A percentile compares a stretch with the other conserved stretches of the same genome.
Conservation (phyloP, 768 basidiomycete species). For the Pluteus cervinus region DNA sequence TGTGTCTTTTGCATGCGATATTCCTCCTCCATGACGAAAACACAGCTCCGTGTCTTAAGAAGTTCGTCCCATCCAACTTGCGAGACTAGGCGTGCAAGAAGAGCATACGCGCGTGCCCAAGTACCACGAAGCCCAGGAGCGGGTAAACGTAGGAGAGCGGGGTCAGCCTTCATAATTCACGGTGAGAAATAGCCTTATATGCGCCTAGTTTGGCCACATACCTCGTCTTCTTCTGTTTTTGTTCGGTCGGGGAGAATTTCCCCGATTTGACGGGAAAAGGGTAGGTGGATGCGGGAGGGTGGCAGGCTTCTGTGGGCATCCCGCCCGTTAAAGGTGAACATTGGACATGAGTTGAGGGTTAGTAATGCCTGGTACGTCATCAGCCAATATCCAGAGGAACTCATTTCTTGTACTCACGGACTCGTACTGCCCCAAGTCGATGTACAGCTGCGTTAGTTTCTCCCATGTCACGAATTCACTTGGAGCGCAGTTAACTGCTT, state of each 20-base stretch:
- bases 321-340: constrained; percentile 99
- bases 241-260: constrained; percentile 86
- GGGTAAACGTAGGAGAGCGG: constrained; percentile 89
- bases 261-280: constrained; percentile 77
- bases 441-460: constrained; percentile 92
- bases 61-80: constrained; percentile 99
- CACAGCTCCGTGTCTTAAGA: constrained; percentile 85
- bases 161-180: constrained; percentile 62
- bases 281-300: constrained; percentile 77
- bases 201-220: constrained; percentile 18
- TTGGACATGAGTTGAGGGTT: constrained; percentile 97
- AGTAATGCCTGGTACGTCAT: constrained; percentile 55
- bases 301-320: constrained; percentile 85
- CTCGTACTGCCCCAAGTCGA: constrained; percentile 84
- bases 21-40: constrained; percentile 99
- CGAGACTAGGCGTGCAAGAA: constrained; percentile 86
- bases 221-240: constrained; percentile 82
- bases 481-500: constrained; percentile 97
- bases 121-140: constrained; percentile 93
- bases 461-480: constrained; percentile 99
- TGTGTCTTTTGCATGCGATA: constrained; percentile 95
- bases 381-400: neutral
- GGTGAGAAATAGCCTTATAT: constrained; percentile 1
- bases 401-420: constrained; percentile 37
- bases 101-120: constrained; percentile 89